phyloP scores from a whole-genome alignment of 331 rosid genomes.

The Acacia concinna region DNA sequence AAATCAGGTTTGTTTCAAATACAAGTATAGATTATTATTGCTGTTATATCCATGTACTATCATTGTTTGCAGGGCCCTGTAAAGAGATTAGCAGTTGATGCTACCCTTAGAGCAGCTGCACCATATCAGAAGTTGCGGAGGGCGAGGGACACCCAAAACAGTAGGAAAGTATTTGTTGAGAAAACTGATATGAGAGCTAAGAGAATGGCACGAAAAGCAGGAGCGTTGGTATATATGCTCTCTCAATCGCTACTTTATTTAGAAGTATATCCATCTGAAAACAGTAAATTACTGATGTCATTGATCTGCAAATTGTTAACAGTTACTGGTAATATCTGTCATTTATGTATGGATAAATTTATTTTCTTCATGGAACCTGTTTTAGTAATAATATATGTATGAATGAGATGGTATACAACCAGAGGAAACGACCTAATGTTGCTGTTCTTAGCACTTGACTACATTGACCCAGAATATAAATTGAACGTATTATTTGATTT shows the following conservation, averaged over 20 bases:
- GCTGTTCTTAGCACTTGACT: not conserved
- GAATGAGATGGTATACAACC: constrained; percentile 3
- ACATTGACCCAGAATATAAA: constrained; percentile 18
- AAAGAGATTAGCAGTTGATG: constrained; percentile 95
- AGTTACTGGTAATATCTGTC: constrained; percentile 7
- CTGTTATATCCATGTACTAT: constrained; percentile 19
- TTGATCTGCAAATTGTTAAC: constrained; percentile 1
- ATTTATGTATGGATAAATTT: not conserved
- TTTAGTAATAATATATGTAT: not conserved
- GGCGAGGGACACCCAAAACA: constrained; percentile 63
- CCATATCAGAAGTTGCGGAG: constrained; percentile 94
- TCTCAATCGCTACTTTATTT: constrained; percentile 5
- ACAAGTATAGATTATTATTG: not conserved
- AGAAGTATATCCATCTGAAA: constrained; percentile 6
- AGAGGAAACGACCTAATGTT: constrained; percentile 10
- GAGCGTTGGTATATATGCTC: constrained; percentile 77
- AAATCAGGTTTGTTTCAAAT: not conserved
- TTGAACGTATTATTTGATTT: not conserved
- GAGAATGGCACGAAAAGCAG: constrained; percentile 99
- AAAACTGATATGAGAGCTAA: constrained; percentile 97
- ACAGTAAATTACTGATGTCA: constrained; percentile 2
- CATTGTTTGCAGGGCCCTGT: constrained; percentile 72
- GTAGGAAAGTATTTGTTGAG: constrained; percentile 88
- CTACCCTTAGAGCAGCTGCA: constrained; percentile 98
- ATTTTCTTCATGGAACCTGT: not conserved